phyloP scores from a whole-genome alignment of 2,329 filamentous ascomycete genomes.

The Penicillium frequentans region DNA sequence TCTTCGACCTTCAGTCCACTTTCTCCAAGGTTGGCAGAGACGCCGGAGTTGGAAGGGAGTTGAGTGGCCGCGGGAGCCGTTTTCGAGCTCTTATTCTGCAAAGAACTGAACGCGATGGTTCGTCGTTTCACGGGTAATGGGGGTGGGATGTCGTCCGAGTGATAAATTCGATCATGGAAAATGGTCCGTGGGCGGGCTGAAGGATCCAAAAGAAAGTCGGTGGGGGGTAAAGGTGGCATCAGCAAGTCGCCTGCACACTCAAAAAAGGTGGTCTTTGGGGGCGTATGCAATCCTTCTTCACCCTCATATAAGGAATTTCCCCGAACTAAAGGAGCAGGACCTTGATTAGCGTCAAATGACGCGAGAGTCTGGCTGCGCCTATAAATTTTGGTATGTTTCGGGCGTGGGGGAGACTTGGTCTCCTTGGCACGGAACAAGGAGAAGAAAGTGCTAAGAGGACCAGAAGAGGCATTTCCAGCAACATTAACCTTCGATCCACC shows the following conservation, averaged over 20 bases:
- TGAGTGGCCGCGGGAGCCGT: constrained; percentile 8
- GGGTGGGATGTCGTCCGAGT: constrained; percentile 86
- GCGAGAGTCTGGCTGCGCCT: constrained; percentile 73
- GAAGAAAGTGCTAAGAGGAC: constrained; percentile 64
- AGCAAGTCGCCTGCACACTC: constrained; percentile 92
- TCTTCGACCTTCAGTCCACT: constrained; percentile 84
- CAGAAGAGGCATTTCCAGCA: constrained; percentile 36
- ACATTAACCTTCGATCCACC: constrained; percentile 14
- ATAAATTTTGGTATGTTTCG: constrained; percentile 62
- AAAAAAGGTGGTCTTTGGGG: constrained; percentile 89
- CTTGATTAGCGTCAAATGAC: constrained; percentile 22
- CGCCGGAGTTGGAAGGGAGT: constrained; percentile 9
- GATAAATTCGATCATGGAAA: constrained; percentile 95
- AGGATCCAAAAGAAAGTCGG: constrained; percentile 82
- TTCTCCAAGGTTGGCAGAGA: constrained; percentile 17
- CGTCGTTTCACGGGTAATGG: constrained; percentile 57
- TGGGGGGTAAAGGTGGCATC: constrained; percentile 80
- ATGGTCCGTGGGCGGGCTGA: constrained; percentile 81
- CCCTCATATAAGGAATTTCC: constrained; percentile 54
- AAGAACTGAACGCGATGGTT: constrained; percentile 38
- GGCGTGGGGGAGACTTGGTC: constrained; percentile 50
- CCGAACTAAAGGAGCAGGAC: constrained; percentile 39
- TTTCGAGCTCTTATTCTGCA: constrained; percentile 20
- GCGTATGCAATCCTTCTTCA: constrained; percentile 59
- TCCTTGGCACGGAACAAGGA: constrained; percentile 70